Conservation (phyloP, 2,329 filamentous ascomycete genomes). For the Colletotrichum ledebouriae region DNA sequence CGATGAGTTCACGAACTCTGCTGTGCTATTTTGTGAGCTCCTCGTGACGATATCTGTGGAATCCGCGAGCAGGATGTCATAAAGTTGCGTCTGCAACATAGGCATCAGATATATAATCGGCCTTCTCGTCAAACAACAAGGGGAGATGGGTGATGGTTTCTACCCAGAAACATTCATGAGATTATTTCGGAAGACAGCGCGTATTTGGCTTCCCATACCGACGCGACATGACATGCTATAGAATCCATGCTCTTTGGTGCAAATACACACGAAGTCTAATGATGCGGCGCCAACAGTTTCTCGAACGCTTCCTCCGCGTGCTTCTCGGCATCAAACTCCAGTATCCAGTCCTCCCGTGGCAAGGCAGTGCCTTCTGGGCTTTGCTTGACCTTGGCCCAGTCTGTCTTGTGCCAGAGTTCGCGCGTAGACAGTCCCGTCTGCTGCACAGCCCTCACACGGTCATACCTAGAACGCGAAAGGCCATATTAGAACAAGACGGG, state of each 20-base stretch:
- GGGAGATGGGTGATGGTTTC: too few species aligned
- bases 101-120: too few species aligned
- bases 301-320: not conserved
- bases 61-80: not conserved
- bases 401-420: conserved; percentile 1
- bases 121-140: too few species aligned
- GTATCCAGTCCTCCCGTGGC: not conserved
- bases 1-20: not conserved
- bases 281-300: too few species aligned
- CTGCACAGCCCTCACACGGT: not conserved
- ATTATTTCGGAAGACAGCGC: too few species aligned
- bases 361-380: not conserved
- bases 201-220: too few species aligned
- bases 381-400: not conserved
- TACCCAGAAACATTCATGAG: too few species aligned
- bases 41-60: too few species aligned
- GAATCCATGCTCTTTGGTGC: too few species aligned
- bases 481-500: not conserved
- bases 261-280: too few species aligned
- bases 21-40: not conserved
- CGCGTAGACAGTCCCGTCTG: not conserved
- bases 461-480: not conserved
- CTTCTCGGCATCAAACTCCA: conserved; percentile 2
- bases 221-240: too few species aligned
- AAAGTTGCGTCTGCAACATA: too few species aligned